Evolutionary conservation across 2,329 filamentous ascomycete species (phyloP).

Genomic region (Daldinia eschscholtzii): DNA sequence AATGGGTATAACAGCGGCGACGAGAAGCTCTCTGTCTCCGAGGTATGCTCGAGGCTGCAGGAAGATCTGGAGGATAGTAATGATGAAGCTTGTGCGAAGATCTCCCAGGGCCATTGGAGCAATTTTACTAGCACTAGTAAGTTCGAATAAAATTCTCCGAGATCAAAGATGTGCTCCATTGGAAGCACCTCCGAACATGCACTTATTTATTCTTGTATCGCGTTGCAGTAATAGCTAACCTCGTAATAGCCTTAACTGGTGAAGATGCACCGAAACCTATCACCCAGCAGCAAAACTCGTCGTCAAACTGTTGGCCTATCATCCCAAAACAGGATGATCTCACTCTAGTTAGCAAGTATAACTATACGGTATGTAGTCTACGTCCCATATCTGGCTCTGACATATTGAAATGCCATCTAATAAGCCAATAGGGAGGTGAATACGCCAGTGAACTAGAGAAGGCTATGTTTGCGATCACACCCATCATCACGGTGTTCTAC

Average conservation of each 20-base stretch:
- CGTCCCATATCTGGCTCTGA: no score
- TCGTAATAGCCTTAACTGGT: constrained; percentile 31
- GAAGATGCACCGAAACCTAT: constrained; percentile 29
- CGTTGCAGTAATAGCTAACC: constrained; percentile 9
- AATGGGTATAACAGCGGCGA: constrained; percentile 4
- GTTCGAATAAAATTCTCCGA: neutral
- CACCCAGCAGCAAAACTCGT: constrained; percentile 37
- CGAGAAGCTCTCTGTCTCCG: constrained; percentile 12
- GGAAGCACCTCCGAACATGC: neutral
- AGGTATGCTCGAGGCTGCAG: constrained; percentile 33
- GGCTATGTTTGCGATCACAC: constrained; percentile 43
- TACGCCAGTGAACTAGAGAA: constrained; percentile 7
- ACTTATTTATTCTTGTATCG: neutral
- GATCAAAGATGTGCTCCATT: neutral
- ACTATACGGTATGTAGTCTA: constrained; percentile 14
- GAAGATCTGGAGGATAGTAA: constrained; percentile 37
- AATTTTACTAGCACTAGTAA: constrained; percentile 33
- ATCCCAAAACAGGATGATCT: constrained; percentile 43
- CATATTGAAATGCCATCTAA: neutral
- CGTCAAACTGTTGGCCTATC: constrained; percentile 45
- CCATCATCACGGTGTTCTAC: constrained; percentile 46
- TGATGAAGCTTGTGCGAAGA: constrained; percentile 27
- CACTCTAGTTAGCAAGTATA: constrained; percentile 37
- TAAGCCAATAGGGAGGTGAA: constrained; percentile 22
- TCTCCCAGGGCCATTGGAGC: constrained; percentile 33